Base-by-base conservation (phyloP, 441 rosid genomes). In the Croton laevigatus region DNA sequence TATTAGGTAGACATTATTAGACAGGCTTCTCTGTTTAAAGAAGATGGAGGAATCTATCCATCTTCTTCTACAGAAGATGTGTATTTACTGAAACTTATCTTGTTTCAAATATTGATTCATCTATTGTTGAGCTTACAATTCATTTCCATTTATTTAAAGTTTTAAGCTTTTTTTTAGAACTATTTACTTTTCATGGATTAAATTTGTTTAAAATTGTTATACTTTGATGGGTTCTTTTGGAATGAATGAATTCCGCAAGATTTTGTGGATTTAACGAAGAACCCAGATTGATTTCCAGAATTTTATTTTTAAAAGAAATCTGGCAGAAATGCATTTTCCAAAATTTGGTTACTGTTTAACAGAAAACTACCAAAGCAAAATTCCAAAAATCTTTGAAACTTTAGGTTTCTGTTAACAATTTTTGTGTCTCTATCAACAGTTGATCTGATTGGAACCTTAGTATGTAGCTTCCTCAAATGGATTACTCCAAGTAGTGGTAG, bases 1-100 rank as follows among this genome's bases (percentile, higher is more conserved):
- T 22, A 22, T 45, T 49, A 23, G 36, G 23, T 54, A 65, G 46
- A 69, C 61, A 27, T 27, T 27, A 27, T 27, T 27, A 23, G 36
- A 23, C 59, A 65, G 46, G 71, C 61, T 71, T 69, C 78, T 78
- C 72, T 74, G 77, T 62, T 73, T 49, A 45, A 68, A 65, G 71
- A 57, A 19, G 78, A 22, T 65, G 72, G 57, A 72, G 37, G 57
- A 42, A 44, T 64, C 61, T 37, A 59, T 59, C 61, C 46, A 59
- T 59, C 27, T 48, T 13, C 40, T n/a, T 62, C 40, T 6, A 49
- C 71, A 59, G 76, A 70, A 59, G 81, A 79, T 71, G 74, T 61
- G 65, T 27, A 27, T 27, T 66, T 69, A 52, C 48, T 62, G 52
- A 52, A 12, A 51, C 40, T 40, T 27, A 27, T 52, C 8, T 38